Base-by-base conservation (phyloP, 2,329 filamentous ascomycete genomes). In the Diaporthe nobilis region DNA sequence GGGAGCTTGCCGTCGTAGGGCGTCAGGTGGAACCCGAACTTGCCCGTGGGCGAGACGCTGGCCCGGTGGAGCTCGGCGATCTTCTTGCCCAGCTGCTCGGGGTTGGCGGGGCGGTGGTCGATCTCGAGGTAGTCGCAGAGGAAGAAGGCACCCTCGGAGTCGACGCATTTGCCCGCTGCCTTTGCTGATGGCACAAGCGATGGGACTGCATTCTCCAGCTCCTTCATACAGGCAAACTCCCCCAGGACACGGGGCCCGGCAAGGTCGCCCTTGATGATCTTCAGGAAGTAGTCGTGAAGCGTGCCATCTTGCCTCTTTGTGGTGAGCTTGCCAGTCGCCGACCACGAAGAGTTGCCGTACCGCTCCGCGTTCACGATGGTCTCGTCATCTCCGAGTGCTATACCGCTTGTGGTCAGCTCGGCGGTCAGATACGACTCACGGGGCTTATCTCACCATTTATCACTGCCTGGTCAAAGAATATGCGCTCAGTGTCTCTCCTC, bases 1-100 rank as follows among this genome's bases (percentile, higher is more conserved):
- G 80, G 78, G 1, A 79, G 78, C 22, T 77, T 78, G 8, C 84
- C 84, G 22, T 81, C 80, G 42, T 80, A 85, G 4, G 83, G 85
- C 8, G 79, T 78, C 37, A 82, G 74, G 49, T 82, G 82, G 73
- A 84, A 86, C 7, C 84, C 85, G 73, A 86, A 86, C 72, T 82
- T 81, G 1, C 83, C 84, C 15, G 79, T 84, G 0, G 79, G 79
- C 0, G 77, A 79, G 5, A 34, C 25, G 34, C 76, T 80, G 9
- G 53, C 76, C 44, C 70, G 67, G 55, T 81, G 80, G 34, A 78
- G 47, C n/a, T 71, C 58, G 0, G 78, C 79, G 7, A 80, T 63
- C 17, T 73, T 75, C 51, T 60, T 44, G 42, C 74, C 78, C 3
- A 80, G 65, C 20, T 76, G 72, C 13, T 51, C 70, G 0, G 79